Conservation (phyloP, 2,329 filamentous ascomycete genomes). For the Colletotrichum lindemuthianum region DNA sequence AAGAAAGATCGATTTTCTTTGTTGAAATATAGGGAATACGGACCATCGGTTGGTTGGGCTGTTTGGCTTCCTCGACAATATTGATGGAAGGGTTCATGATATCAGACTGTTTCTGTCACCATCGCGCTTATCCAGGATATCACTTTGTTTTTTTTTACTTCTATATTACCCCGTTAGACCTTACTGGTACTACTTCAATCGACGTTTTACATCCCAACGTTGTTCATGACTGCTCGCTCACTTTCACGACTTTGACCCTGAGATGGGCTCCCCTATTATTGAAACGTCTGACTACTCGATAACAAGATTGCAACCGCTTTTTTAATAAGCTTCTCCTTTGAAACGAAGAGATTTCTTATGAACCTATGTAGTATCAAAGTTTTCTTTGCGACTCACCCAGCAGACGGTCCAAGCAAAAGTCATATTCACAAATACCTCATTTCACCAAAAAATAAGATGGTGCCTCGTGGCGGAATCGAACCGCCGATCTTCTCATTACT, state of each 20-base stretch:
- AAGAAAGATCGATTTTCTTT: background rate
- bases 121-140: background rate
- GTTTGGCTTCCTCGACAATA: conserved; percentile 7
- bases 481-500: conserved; percentile 27
- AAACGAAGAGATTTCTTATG: no score
- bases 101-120: conserved; percentile 17
- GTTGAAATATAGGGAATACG: conserved; percentile 10
- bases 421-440: background rate
- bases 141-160: conserved; percentile 9
- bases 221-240: no score
- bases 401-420: no score
- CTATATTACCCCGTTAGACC: conserved; percentile 10
- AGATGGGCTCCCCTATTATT: no score
- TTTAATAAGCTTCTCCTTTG: no score
- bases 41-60: conserved; percentile 8
- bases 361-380: rapidly evolving
- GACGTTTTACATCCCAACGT: no score
- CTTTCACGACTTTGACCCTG: no score
- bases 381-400: no score
- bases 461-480: conserved; percentile 19
- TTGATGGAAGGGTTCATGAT: conserved; percentile 9
- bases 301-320: no score
- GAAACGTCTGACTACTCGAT: no score
- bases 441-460: background rate
- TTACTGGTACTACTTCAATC: background rate